Percentiles rank a stretch among this genome's conserved stretches.
Evolutionary conservation across 2,329 filamentous ascomycete species (phyloP).

Genomic region (Nemania sp.): DNA sequence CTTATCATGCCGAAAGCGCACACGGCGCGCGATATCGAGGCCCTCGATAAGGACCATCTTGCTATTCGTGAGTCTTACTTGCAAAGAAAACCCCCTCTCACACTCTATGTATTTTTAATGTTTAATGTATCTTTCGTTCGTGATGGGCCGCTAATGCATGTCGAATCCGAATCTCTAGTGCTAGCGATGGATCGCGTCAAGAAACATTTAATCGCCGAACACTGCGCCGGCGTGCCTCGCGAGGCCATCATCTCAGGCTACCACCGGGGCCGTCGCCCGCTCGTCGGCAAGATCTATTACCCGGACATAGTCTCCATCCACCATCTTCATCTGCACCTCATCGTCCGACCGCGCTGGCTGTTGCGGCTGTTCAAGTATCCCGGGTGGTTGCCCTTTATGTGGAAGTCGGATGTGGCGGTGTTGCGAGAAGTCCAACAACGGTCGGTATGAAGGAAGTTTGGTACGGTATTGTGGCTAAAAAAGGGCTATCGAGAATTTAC

Average conservation of each 20-base stretch:
- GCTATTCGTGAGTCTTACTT: not conserved
- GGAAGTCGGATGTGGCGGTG: conserved; percentile 26
- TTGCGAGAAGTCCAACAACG: not conserved
- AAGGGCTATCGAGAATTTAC: not conserved
- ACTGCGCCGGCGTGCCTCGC: not conserved
- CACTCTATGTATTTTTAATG: not conserved
- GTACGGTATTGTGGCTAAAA: not conserved
- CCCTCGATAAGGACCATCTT: not conserved
- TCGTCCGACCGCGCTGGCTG: conserved; percentile 20
- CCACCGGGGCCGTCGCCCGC: conserved; percentile 26
- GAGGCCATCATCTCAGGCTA: conserved; percentile 15
- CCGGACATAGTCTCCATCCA: conserved; percentile 30
- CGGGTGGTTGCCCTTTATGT: conserved; percentile 28
- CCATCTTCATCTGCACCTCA: conserved; percentile 29
- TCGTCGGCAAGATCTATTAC: conserved; percentile 19
- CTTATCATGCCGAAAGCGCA: conserved; percentile 16
- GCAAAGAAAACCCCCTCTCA: not conserved
- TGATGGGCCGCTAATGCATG: not conserved
- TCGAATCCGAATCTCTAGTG: not conserved
- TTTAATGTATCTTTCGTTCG: no score
- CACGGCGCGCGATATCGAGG: conserved; percentile 13
- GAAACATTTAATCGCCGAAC: not conserved
- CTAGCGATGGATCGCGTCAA: conserved; percentile 8
- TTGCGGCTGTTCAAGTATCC: conserved; percentile 26
- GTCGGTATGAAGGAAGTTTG: not conserved